Percentiles rank a stretch among this genome's conserved stretches.
phyloP scores from a whole-genome alignment of 1,284 basidiomycete genomes.

The Sanghuangporus baumii region DNA sequence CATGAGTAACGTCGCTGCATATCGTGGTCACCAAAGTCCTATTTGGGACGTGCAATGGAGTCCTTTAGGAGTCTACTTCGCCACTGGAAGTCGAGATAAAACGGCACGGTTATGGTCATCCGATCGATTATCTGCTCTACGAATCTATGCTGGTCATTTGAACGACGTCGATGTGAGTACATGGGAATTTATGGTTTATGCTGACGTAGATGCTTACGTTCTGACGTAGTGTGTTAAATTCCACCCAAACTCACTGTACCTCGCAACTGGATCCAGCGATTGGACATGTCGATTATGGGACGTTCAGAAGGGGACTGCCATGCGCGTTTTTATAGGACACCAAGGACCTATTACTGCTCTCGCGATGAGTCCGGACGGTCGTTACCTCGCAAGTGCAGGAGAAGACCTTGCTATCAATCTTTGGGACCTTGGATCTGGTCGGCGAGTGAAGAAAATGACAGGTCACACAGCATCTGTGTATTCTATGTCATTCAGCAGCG shows the following conservation, averaged over 20 bases:
- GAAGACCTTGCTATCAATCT: conserved; percentile 92
- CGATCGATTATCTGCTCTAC: conserved; percentile 80
- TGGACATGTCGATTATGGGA: conserved; percentile 97
- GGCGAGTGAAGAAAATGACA: conserved; percentile 94
- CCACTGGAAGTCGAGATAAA: conserved; percentile 88
- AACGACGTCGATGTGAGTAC: conserved; percentile 92
- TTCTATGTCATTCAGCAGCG: conserved; percentile 87
- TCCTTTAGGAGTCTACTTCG: conserved; percentile 97
- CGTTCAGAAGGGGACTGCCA: conserved; percentile 91
- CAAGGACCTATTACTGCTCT: conserved; percentile 86
- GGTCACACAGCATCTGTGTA: conserved; percentile 89
- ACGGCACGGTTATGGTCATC: conserved; percentile 97
- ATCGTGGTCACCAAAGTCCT: conserved; percentile 94
- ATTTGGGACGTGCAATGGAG: conserved; percentile 99
- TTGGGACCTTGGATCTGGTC: conserved; percentile 94
- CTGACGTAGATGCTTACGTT: not conserved
- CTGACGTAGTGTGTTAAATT: conserved; percentile 80
- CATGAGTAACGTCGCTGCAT: conserved; percentile 88
- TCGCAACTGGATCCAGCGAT: conserved; percentile 96
- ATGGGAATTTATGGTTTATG: not conserved
- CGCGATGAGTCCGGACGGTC: conserved; percentile 90
- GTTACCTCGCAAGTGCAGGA: conserved; percentile 87
- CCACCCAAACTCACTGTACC: conserved; percentile 96
- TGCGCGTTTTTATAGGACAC: conserved; percentile 95
- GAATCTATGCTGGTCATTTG: conserved; percentile 94